Base-by-base conservation (phyloP, 495 filamentous ascomycete genomes). In the Aspergillus homomorphus region DNA sequence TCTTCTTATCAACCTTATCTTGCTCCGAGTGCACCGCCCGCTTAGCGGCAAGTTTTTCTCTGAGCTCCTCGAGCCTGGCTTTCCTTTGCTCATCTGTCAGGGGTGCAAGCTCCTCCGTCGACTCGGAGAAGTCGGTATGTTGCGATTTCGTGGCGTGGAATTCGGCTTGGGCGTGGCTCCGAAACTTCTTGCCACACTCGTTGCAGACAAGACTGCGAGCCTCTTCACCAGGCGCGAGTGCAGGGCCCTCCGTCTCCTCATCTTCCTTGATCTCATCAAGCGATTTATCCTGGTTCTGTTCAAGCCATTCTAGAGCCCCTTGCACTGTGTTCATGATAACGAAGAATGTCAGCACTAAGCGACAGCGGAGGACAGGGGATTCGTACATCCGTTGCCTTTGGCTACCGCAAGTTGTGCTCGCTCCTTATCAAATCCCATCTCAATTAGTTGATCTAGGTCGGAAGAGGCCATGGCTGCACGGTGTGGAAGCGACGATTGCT, bases 41-140 rank as follows among this genome's bases (percentile, higher is more conserved):
- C 80, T 94, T 96, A 54, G 79, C 89, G 45, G 84, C 85, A 19
- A 92, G 75, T 66, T 85, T 89, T 61, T 83, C 76, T 44, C 85
- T 79, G 24, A 97, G 80, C 59, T 93, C 90, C 53, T 83, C 80
- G 15, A 99, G 81, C 55, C 81, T 85, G 21, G 83, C 80, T 66
- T 88, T 87, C 75, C 92, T 96, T 76, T 99, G 88, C 62, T 96
- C 92, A 59, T 92, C 91, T 0, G 90, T 98, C 63, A 99, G 79
- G 1, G 93, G 91, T 1, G 88, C 86, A 55, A 98, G 84, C 65
- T 94, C 90, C 62, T 96, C 93, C 1, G 88, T 92, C 0, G 91
- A 96, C 70, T 99, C 91, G 15, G 88, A 83, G 69, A 99, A 99
- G 66, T 97, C 87, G n/a, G 82, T 80, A 73, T 99, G 94, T 48